These are phyloP conservation scores for Xerocomellus dryophilus DNA, from an alignment of 768 basidiomycete species.

Conservation along the genomic window DNA sequence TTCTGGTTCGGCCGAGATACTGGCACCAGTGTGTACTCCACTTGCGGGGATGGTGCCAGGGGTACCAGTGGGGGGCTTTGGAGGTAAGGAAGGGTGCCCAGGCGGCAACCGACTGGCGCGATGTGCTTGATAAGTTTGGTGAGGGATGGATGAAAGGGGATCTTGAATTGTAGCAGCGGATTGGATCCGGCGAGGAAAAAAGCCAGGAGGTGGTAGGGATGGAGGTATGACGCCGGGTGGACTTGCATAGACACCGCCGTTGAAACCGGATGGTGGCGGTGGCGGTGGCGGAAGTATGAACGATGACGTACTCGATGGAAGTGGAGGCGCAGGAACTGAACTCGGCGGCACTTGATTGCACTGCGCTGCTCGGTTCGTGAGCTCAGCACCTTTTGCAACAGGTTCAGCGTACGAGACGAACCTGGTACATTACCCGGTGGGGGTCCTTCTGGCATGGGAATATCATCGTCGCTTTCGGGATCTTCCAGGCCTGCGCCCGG, in stretches of 20 bases:
- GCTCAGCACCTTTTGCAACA: background rate
- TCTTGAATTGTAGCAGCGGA: slow-evolving; percentile 62
- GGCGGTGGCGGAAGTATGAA: slow-evolving; percentile 18
- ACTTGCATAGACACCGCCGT: slow-evolving; percentile 1
- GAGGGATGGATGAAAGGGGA: slow-evolving; percentile 70
- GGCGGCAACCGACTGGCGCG: slow-evolving; percentile 42
- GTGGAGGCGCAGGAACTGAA: slow-evolving; percentile 11
- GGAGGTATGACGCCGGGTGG: slow-evolving; percentile 25
- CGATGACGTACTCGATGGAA: slow-evolving; percentile 19
- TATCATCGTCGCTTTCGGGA: slow-evolving; percentile 69
- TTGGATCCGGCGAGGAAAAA: slow-evolving; percentile 56
- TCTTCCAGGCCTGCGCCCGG: slow-evolving; percentile 43
- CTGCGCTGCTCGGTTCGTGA: slow-evolving; percentile 4
- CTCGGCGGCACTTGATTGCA: slow-evolving; percentile 1
- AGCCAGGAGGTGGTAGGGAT: slow-evolving; percentile 57
- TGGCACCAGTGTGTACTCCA: slow-evolving; percentile 49
- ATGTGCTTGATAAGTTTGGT: slow-evolving; percentile 76
- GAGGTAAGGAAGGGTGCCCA: slow-evolving; percentile 43
- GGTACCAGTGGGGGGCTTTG: slow-evolving; percentile 35
- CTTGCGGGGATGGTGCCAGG: slow-evolving; percentile 43
- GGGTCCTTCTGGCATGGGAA: slow-evolving; percentile 84
- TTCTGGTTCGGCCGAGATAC: slow-evolving; percentile 80
- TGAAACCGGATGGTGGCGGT: slow-evolving; percentile 12
- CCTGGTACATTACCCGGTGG: slow-evolving; percentile 42
- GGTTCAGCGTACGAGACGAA: slow-evolving; percentile 10